phyloP scores from a whole-genome alignment of 2,329 filamentous ascomycete species.

The Hymenoscyphus occultus region DNA sequence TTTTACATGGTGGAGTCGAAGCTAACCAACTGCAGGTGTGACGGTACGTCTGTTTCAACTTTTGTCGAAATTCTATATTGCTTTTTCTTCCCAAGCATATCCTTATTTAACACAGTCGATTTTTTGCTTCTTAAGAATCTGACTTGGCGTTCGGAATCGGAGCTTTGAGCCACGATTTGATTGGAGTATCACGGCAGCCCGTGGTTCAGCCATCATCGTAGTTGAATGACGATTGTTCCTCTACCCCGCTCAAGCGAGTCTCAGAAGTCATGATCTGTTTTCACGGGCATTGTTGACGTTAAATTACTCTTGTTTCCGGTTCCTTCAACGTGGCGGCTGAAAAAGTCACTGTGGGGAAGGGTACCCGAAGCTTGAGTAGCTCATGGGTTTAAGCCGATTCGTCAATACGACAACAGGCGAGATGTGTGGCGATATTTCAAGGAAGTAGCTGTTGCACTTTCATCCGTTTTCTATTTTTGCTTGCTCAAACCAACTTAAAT shows the following conservation, averaged over 20 bases:
- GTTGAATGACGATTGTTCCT: slow-evolving; percentile 15
- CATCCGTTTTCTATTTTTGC: slow-evolving; percentile 17
- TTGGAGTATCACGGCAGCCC: slow-evolving; percentile 17
- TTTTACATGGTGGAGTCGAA: slow-evolving; percentile 12
- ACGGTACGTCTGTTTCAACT: slow-evolving; percentile 53
- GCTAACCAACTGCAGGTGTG: slow-evolving; percentile 51
- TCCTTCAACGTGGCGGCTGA: not conserved
- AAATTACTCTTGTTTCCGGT: not conserved
- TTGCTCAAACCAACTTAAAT: not conserved
- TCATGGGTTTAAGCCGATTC: not conserved
- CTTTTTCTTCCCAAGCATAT: slow-evolving; percentile 17
- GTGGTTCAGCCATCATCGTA: slow-evolving; percentile 16
- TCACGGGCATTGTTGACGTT: not conserved
- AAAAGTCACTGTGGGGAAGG: not conserved
- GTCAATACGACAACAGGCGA: not conserved
- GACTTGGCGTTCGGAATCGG: slow-evolving; percentile 12
- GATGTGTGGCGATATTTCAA: not conserved
- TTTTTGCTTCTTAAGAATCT: slow-evolving; percentile 10
- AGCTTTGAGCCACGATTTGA: slow-evolving; percentile 16
- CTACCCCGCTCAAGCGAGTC: slow-evolving; percentile 22
- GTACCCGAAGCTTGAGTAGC: not conserved
- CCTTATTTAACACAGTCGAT: slow-evolving; percentile 12
- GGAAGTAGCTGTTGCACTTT: slow-evolving; percentile 10
- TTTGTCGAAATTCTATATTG: slow-evolving; percentile 9
- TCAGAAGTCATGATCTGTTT: not conserved